phyloP scores from a whole-genome alignment of 2,329 filamentous ascomycete species.

The Stemphylium lycopersici region DNA sequence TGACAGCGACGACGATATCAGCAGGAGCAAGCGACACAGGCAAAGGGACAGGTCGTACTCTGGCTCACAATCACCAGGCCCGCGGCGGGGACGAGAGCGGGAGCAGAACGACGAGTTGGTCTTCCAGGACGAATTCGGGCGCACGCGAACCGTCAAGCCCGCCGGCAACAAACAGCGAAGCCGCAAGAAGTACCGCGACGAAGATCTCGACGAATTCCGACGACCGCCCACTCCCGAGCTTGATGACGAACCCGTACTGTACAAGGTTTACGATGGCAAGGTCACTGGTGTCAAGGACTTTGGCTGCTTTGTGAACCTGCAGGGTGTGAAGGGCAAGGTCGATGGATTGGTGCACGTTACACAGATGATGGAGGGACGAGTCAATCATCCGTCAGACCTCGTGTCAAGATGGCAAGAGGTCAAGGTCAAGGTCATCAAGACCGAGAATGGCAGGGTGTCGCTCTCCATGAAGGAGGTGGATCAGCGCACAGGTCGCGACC shows the following conservation, averaged over 20 bases:
- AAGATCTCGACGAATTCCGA: constrained; percentile 65
- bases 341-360: constrained; percentile 95
- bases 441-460: constrained; percentile 81
- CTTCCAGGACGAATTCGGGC: constrained; percentile 66
- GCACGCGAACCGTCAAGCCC: constrained; percentile 49
- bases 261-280: constrained; percentile 88
- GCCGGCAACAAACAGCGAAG: constrained; percentile 50
- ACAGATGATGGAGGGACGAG: constrained; percentile 81
- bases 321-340: constrained; percentile 83
- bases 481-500: constrained; percentile 82
- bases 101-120: constrained; percentile 58
- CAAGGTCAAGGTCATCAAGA: constrained; percentile 89
- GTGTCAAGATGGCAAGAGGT: constrained; percentile 80
- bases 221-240: constrained; percentile 73
- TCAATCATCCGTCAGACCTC: constrained; percentile 91
- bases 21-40: constrained; percentile 51
- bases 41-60: constrained; percentile 59
- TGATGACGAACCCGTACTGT: constrained; percentile 79
- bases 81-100: constrained; percentile 51
- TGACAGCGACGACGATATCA: constrained; percentile 52
- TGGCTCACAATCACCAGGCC: constrained; percentile 58
- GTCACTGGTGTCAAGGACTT: constrained; percentile 96
- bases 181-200: constrained; percentile 43
- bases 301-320: constrained; percentile 92
- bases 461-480: constrained; percentile 98